phyloP scores from a whole-genome alignment of 768 basidiomycete species.

The Suillus sp. region DNA sequence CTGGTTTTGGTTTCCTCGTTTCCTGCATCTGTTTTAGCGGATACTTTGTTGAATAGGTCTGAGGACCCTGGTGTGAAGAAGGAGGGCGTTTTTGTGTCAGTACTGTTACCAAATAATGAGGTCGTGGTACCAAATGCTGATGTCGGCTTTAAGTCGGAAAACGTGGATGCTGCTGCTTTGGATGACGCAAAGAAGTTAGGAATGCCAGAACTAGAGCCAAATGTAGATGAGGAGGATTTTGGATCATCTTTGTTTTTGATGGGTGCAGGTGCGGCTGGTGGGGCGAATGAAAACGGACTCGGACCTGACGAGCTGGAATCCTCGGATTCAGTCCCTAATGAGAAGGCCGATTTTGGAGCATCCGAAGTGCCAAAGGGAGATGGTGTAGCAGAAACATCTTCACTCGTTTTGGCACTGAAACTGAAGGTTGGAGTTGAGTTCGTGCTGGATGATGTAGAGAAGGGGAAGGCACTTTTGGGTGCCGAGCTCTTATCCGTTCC shows the following conservation, averaged over 20 bases:
- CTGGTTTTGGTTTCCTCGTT: slow-evolving; percentile 15
- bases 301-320: slow-evolving; percentile 15
- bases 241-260: slow-evolving; percentile 11
- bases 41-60: slow-evolving; percentile 10
- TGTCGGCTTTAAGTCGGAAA: slow-evolving; percentile 28
- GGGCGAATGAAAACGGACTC: slow-evolving; percentile 23
- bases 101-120: slow-evolving; percentile 27
- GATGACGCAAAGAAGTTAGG: slow-evolving; percentile 27
- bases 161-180: slow-evolving; percentile 20
- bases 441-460: slow-evolving; percentile 18
- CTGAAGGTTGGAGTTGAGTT: slow-evolving; percentile 18
- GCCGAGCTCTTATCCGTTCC: slow-evolving; percentile 27
- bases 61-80: slow-evolving; percentile 15
- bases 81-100: slow-evolving; percentile 21
- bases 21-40: slow-evolving; percentile 17
- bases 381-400: slow-evolving; percentile 13
- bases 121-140: slow-evolving; percentile 26
- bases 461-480: slow-evolving; percentile 23
- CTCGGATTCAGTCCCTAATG: slow-evolving; percentile 21
- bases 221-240: slow-evolving; percentile 17
- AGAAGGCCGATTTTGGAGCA: slow-evolving; percentile 33
- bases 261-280: slow-evolving; percentile 16
- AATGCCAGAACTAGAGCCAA: slow-evolving; percentile 19
- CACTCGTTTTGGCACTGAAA: slow-evolving; percentile 23
- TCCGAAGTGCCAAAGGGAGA: slow-evolving; percentile 20